A percentile compares a stretch with the other conserved stretches of the same genome.
Conservation (phyloP, 768 basidiomycete species). For the Termitomyces sp. region DNA sequence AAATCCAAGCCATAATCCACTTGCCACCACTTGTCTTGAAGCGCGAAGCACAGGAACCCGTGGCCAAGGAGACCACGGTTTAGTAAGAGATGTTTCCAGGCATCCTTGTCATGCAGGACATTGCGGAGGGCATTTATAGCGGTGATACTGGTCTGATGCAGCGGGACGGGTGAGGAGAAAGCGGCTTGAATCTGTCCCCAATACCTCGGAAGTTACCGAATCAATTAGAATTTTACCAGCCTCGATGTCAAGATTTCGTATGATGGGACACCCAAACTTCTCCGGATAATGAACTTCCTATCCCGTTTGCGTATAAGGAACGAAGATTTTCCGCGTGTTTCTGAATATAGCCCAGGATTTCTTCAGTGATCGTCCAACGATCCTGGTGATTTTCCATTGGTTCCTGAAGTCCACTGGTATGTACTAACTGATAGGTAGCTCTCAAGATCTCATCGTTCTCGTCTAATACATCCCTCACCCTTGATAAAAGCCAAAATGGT, state of each 20-base stretch:
- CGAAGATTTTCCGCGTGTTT: conserved; percentile 13
- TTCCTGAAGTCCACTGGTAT: conserved; percentile 32
- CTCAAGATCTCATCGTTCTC: conserved; percentile 45
- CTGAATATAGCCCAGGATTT: conserved; percentile 25
- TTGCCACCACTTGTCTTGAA: conserved; percentile 37
- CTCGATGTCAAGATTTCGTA: conserved; percentile 12
- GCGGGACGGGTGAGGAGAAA: conserved; percentile 12
- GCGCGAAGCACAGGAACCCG: conserved; percentile 31
- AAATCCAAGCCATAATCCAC: conserved; percentile 46
- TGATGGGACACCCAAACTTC: conserved; percentile 1
- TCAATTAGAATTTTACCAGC: conserved; percentile 12
- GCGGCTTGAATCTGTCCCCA: conserved; percentile 14
- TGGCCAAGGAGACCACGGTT: conserved; percentile 37
- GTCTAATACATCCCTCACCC: conserved; percentile 34
- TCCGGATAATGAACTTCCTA: conserved; percentile 11
- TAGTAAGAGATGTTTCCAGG: conserved; percentile 33
- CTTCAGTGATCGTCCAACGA: conserved; percentile 36
- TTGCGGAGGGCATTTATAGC: neutral
- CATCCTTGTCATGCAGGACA: neutral
- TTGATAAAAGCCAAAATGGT: conserved; percentile 17
- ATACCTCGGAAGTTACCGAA: conserved; percentile 14
- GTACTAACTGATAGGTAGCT: conserved; percentile 42
- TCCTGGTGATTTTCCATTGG: conserved; percentile 34
- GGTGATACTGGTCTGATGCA: conserved; percentile 8
- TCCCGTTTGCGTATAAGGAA: conserved; percentile 12